These are phyloP conservation scores for Globisporangium mamillatum DNA, from an alignment of 352 stramenopile genomes.

Conservation along the genomic window DNA sequence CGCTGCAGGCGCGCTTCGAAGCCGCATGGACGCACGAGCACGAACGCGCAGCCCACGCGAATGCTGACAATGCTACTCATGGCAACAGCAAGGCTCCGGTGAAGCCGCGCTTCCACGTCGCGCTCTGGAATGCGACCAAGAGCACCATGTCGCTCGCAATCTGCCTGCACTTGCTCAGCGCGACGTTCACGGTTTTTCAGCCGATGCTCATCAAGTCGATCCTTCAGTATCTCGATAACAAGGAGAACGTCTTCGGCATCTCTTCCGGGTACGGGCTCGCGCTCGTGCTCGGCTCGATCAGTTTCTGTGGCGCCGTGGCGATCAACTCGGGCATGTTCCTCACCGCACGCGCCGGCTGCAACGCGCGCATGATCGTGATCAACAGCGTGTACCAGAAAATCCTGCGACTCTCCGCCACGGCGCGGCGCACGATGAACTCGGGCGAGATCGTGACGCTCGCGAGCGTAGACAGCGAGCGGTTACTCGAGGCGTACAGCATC, in stretches of 20 bases:
- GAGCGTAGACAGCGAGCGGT: conserved; percentile 47
- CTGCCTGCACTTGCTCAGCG: conserved; percentile 35
- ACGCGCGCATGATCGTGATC: conserved; percentile 53
- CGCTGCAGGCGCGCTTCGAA: conserved; percentile 43
- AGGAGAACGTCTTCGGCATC: conserved; percentile 40
- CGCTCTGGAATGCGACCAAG: conserved; percentile 48
- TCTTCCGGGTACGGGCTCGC: conserved; percentile 47
- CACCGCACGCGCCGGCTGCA: conserved; percentile 38
- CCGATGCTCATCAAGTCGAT: conserved; percentile 65
- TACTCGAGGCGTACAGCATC: conserved; percentile 49
- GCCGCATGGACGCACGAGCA: conserved; percentile 31
- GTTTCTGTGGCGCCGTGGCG: conserved; percentile 40
- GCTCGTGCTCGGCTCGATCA: conserved; percentile 28
- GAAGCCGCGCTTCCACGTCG: conserved; percentile 35
- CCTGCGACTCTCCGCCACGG: conserved; percentile 39
- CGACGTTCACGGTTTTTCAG: conserved; percentile 34
- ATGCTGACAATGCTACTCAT: neutral
- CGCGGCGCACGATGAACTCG: conserved; percentile 44
- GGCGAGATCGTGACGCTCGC: conserved; percentile 58
- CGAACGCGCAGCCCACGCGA: neutral
- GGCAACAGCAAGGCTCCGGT: neutral
- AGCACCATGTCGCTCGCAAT: conserved; percentile 33
- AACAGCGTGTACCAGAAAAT: conserved; percentile 64
- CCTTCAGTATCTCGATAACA: conserved; percentile 38
- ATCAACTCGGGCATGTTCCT: conserved; percentile 57